Conservation (phyloP, 306 rosid genomes). For the Lathyrus oleraceus region DNA sequence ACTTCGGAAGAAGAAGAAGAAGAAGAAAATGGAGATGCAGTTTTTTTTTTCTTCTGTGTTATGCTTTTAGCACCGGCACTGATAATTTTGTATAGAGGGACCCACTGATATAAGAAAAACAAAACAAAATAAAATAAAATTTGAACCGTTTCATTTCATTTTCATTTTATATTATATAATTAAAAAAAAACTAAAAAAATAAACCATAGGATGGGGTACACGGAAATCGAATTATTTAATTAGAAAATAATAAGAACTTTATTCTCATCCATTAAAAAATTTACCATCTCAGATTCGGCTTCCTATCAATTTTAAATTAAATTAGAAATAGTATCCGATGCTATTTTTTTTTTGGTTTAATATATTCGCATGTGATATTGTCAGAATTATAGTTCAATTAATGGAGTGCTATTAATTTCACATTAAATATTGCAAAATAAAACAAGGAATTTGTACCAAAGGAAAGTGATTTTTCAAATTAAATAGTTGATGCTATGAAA, state of each 20-base stretch:
- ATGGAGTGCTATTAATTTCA: not conserved
- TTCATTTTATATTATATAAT: not conserved
- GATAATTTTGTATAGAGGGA: constrained; percentile 57
- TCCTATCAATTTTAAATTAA: not conserved
- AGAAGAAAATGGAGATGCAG: constrained; percentile 39
- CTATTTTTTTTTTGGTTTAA: not conserved
- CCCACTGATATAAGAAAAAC: constrained; percentile 35
- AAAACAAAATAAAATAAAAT: not conserved
- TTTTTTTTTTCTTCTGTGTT: constrained; percentile 18
- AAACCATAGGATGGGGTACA: constrained; percentile 5
- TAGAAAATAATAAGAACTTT: not conserved
- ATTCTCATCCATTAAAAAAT: constrained; percentile 26
- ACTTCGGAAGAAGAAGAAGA: constrained; percentile 22
- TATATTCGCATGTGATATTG: not conserved
- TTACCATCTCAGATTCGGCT: constrained; percentile 44
- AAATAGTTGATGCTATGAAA: not conserved
- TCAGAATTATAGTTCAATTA: constrained; percentile 3
- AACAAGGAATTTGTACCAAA: not conserved
- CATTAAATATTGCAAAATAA: not conserved
- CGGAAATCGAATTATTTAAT: constrained; percentile 14
- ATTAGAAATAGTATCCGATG: constrained; percentile 35
- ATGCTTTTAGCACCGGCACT: constrained; percentile 63
- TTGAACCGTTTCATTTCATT: constrained; percentile 23
- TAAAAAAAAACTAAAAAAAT: not conserved
- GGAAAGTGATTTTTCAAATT: not conserved